phyloP scores from a whole-genome alignment of 2,329 filamentous ascomycete species.

The Arthrobotrys iridis region DNA sequence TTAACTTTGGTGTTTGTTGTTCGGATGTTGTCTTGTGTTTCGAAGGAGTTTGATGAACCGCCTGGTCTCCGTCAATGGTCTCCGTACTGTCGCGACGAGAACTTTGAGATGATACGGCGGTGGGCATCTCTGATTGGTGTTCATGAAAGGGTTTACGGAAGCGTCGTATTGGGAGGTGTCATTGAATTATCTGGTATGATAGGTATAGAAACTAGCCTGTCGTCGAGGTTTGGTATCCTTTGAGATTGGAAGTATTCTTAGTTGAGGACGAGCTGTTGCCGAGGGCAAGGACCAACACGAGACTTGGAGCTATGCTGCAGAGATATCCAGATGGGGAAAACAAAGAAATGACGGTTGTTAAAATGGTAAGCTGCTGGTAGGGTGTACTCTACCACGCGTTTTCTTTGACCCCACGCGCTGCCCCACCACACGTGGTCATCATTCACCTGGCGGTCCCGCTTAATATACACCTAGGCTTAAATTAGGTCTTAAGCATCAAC shows the following conservation, averaged over 20 bases:
- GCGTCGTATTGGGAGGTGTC: background rate
- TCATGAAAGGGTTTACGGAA: background rate
- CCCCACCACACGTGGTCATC: slow-evolving; percentile 22
- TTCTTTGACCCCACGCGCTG: background rate
- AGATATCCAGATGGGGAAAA: no score
- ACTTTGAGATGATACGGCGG: slow-evolving; percentile 8
- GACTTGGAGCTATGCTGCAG: background rate
- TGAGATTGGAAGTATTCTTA: background rate
- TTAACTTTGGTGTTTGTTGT: slow-evolving; percentile 11
- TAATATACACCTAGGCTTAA: background rate
- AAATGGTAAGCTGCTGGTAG: background rate
- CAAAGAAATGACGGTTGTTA: background rate
- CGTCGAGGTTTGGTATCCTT: background rate
- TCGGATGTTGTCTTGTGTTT: background rate
- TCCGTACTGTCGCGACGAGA: slow-evolving; percentile 3
- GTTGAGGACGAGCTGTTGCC: no score
- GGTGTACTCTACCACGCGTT: background rate
- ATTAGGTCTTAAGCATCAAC: background rate
- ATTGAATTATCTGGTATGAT: background rate
- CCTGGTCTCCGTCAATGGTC: background rate
- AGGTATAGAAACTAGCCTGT: background rate
- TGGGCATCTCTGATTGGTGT: slow-evolving; percentile 9
- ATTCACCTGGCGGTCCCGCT: background rate
- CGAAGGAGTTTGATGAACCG: background rate
- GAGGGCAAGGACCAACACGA: no score